These are phyloP conservation scores for Phaffia tasmanica DNA, from an alignment of 768 basidiomycete genomes.

Conservation along the genomic window DNA sequence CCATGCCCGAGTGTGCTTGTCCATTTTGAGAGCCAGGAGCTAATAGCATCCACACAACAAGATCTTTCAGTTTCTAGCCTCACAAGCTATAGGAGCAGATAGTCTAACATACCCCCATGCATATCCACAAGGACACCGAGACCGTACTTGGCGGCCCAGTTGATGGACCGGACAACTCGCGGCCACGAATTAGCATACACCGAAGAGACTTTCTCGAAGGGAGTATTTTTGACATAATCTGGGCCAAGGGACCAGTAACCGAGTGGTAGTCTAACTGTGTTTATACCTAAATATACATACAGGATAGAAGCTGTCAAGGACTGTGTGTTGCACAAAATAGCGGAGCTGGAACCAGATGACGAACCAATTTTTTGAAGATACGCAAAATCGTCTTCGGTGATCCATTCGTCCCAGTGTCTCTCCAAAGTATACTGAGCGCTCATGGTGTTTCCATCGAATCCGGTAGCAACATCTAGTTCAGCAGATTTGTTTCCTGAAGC, in stretches of 20 bases:
- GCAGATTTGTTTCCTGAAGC: conserved; percentile 47
- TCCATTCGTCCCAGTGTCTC: conserved; percentile 35
- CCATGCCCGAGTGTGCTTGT: conserved; percentile 33
- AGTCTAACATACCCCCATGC: conserved; percentile 27
- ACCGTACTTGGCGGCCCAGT: conserved; percentile 35
- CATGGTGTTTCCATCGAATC: conserved; percentile 38
- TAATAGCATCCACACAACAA: neutral
- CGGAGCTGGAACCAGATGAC: neutral
- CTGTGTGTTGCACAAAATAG: too few relatives aligned
- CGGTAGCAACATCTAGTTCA: conserved; percentile 57
- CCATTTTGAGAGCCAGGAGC: conserved; percentile 27
- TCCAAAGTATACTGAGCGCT: conserved; percentile 31
- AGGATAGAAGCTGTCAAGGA: too few relatives aligned
- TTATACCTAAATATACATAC: conserved; percentile 28
- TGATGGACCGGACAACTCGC: conserved; percentile 33
- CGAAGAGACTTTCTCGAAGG: conserved; percentile 31
- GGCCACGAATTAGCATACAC: conserved; percentile 35
- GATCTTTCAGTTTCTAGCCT: too few relatives aligned
- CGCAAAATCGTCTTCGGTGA: conserved; percentile 34
- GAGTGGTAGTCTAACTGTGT: conserved; percentile 34
- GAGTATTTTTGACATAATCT: conserved; percentile 30
- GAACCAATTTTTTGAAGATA: conserved; percentile 31
- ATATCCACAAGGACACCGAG: conserved; percentile 35
- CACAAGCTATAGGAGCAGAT: neutral
- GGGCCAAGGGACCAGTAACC: conserved; percentile 31